Percentiles rank a stretch among this genome's conserved stretches.
phyloP scores from a whole-genome alignment of 2,329 filamentous ascomycete genomes.

The Trichoderma simmonsii region DNA sequence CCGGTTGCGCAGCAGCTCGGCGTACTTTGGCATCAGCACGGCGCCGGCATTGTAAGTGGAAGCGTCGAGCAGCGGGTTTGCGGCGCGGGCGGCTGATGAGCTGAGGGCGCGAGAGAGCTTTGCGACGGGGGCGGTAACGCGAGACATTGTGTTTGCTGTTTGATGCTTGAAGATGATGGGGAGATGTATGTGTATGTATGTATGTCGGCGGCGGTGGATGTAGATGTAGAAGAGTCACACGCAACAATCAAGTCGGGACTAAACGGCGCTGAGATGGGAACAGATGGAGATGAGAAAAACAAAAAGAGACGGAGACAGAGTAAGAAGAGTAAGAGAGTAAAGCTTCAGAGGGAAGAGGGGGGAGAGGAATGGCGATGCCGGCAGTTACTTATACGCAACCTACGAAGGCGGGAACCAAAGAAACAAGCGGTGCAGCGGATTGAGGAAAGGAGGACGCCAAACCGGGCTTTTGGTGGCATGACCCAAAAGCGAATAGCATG shows the following conservation, averaged over 20 bases:
- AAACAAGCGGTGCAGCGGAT: neutral
- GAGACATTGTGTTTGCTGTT: slow-evolving; percentile 39
- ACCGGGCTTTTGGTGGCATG: neutral
- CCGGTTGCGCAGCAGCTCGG: slow-evolving; percentile 41
- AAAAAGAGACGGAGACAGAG: neutral
- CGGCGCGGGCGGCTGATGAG: slow-evolving; percentile 38
- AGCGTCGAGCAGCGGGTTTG: slow-evolving; percentile 35
- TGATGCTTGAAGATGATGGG: neutral
- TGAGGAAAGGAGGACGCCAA: neutral
- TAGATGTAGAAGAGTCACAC: neutral
- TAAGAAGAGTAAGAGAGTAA: neutral
- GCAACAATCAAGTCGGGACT: neutral
- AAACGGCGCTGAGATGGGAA: neutral
- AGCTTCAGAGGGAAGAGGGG: neutral
- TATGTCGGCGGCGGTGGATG: neutral
- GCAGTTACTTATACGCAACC: neutral
- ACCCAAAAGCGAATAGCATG: neutral
- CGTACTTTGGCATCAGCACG: slow-evolving; percentile 46
- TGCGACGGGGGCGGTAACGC: slow-evolving; percentile 47
- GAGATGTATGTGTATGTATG: neutral
- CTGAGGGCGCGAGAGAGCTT: slow-evolving; percentile 48
- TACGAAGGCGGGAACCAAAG: neutral
- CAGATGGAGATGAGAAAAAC: neutral
- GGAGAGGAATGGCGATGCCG: neutral
- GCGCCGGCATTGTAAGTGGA: slow-evolving; percentile 37